A percentile compares a stretch with the other conserved stretches of the same genome.
phyloP scores from a whole-genome alignment of 208 protist species.

The Acanthamoeba lenticulata region DNA sequence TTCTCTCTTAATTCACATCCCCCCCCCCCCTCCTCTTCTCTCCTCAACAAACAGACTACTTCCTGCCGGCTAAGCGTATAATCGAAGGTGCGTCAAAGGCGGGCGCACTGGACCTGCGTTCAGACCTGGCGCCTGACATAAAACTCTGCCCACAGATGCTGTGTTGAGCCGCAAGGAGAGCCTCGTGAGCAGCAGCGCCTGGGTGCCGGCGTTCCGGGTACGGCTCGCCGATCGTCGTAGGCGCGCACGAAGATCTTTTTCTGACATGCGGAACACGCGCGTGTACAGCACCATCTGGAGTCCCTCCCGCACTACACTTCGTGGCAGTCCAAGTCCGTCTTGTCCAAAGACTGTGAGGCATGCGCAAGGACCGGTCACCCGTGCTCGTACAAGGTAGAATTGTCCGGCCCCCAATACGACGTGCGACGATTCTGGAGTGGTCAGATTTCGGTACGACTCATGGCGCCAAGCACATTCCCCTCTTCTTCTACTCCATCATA shows the following conservation, averaged over 20 bases:
- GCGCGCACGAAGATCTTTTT: background rate
- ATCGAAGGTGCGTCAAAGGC: background rate
- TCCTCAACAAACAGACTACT: background rate
- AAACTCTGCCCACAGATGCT: too few relatives aligned
- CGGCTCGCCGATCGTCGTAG: too few relatives aligned
- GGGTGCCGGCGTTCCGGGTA: background rate
- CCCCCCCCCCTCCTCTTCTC: too few relatives aligned
- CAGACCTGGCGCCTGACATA: too few relatives aligned
- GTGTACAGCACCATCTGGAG: background rate
- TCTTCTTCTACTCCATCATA: too few relatives aligned
- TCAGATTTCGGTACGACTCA: constrained; percentile 9
- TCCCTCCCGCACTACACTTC: constrained; percentile 1
- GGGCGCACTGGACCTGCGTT: too few relatives aligned
- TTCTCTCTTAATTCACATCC: too few relatives aligned
- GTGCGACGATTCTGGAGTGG: background rate
- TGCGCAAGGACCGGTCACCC: background rate
- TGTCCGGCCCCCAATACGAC: constrained; percentile 2
- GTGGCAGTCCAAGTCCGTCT: background rate
- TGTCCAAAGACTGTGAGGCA: constrained; percentile 19
- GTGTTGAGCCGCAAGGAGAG: constrained; percentile 26
- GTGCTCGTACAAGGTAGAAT: background rate
- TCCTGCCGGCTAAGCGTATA: background rate
- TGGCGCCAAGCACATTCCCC: background rate
- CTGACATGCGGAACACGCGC: background rate
- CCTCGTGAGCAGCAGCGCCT: constrained; percentile 13